Evolutionary conservation across 2,329 filamentous ascomycete species (phyloP).

Genomic region (Aureobasidium sp.): DNA sequence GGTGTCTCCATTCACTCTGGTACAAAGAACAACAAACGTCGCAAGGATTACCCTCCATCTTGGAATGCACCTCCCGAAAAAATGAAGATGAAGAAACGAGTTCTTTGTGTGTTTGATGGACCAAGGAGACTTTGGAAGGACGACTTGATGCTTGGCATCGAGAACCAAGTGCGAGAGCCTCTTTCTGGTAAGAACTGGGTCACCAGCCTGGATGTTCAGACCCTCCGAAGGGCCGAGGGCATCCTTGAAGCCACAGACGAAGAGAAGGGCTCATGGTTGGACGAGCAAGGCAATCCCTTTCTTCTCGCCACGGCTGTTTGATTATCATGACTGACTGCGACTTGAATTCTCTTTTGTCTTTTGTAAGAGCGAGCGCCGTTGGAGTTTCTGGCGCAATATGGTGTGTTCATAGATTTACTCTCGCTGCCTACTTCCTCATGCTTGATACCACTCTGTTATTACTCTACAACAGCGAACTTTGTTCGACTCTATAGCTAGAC

Average conservation of each 20-base stretch:
- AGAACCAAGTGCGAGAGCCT: slow-evolving; percentile 85
- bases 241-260: slow-evolving; percentile 72
- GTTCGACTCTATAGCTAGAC: background rate
- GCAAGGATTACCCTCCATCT: slow-evolving; percentile 84
- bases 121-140: slow-evolving; percentile 86
- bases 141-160: slow-evolving; percentile 96
- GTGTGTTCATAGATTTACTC: background rate
- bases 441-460: slow-evolving; percentile 1
- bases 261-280: slow-evolving; percentile 79
- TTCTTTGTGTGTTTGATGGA: slow-evolving; percentile 88
- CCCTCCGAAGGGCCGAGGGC: slow-evolving; percentile 74
- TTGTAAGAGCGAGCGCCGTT: background rate
- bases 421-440: background rate
- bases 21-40: slow-evolving; percentile 66
- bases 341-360: background rate
- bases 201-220: slow-evolving; percentile 88
- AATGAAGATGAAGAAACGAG: slow-evolving; percentile 98
- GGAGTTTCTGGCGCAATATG: background rate
- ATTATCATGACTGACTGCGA: background rate
- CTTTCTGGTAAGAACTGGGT: slow-evolving; percentile 66
- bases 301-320: background rate
- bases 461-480: background rate
- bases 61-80: slow-evolving; percentile 90
- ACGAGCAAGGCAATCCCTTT: slow-evolving; percentile 41
- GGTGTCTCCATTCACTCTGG: slow-evolving; percentile 49